Percentiles rank a stretch among this genome's conserved stretches.
Conservation (phyloP, 73 alveolate genomes). For the Tetrahymena borealis region DNA sequence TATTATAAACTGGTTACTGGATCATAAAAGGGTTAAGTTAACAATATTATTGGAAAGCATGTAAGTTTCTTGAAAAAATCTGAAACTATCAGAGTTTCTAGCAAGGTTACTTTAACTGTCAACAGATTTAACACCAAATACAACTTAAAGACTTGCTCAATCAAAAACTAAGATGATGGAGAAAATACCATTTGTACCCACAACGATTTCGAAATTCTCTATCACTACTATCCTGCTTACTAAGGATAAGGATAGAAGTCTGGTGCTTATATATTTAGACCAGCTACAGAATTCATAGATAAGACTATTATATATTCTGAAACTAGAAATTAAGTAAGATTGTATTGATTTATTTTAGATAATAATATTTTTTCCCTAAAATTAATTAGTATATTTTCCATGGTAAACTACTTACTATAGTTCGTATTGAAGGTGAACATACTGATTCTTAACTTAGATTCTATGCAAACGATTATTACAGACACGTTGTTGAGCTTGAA, state of each 20-base stretch:
- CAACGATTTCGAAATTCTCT: constrained; percentile 14
- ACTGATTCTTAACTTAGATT: not conserved
- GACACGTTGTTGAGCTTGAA: constrained; percentile 45
- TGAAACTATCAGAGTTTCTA: not conserved
- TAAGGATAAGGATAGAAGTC: constrained; percentile 33
- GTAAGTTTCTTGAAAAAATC: not conserved
- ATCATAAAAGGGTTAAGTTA: not conserved
- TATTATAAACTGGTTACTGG: not conserved
- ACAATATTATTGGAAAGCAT: not conserved
- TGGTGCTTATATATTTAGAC: constrained; percentile 80
- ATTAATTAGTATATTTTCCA: not conserved
- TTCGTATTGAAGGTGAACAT: not conserved
- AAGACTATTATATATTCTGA: not conserved
- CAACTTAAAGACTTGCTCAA: constrained; percentile 5
- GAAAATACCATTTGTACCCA: not conserved
- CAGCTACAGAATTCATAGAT: constrained; percentile 9
- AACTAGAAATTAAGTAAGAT: not conserved
- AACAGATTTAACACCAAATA: not conserved
- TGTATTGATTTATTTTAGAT: too few relatives aligned
- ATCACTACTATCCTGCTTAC: constrained; percentile 16
- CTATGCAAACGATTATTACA: not conserved
- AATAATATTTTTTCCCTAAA: too few relatives aligned
- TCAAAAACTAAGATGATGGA: not conserved
- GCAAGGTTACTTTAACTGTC: constrained; percentile 18
- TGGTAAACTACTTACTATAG: not conserved